Conservation (phyloP, 495 filamentous ascomycete genomes). For the Wilcoxina mikolae region DNA sequence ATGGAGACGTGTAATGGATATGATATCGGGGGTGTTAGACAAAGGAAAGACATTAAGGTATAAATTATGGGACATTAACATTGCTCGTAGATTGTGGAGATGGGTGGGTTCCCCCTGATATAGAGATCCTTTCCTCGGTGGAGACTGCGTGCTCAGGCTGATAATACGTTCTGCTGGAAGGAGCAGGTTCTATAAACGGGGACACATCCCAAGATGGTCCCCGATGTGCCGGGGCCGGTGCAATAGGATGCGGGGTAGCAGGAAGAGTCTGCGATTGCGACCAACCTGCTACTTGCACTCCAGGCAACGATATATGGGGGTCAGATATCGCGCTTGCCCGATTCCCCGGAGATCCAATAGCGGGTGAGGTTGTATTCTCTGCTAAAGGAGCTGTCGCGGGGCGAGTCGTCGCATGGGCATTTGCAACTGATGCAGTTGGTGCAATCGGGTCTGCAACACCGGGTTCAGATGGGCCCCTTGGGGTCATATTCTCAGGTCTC, state of each 20-base stretch:
- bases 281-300: not conserved
- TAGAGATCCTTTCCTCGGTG: not conserved
- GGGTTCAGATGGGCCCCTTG: not conserved
- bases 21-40: not conserved
- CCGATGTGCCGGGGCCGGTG: not conserved
- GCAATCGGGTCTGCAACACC: not conserved
- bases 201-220: slow-evolving; percentile 1
- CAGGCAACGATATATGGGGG: not conserved
- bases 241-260: not conserved
- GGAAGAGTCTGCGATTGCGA: not conserved
- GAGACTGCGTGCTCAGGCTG: not conserved
- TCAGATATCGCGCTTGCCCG: not conserved
- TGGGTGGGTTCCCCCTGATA: not conserved
- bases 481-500: not conserved
- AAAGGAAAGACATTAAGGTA: not conserved
- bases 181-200: not conserved
- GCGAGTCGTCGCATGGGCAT: not conserved
- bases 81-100: not conserved
- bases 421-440: not conserved
- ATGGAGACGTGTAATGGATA: not conserved
- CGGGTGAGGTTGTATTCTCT: not conserved
- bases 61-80: not conserved
- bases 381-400: not conserved
- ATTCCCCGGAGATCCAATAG: not conserved
- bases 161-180: not conserved